Evolutionary conservation across 1,284 basidiomycete species (phyloP).

Genomic region (Trichosporon asahii): DNA sequence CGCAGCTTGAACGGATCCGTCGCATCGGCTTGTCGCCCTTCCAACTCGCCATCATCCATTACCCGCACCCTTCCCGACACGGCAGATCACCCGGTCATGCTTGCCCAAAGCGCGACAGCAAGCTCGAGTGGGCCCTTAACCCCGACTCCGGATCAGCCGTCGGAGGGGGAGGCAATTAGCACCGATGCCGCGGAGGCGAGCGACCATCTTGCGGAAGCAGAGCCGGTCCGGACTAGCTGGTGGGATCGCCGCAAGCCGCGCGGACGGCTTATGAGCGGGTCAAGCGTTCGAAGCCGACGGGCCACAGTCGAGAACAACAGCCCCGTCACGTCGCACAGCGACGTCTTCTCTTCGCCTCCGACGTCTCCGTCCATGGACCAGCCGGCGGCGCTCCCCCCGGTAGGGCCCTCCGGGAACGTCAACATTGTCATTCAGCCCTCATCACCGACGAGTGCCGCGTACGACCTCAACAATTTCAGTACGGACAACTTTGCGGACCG

Average conservation of each 20-base stretch:
- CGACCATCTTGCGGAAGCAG: conserved; percentile 3
- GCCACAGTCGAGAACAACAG: conserved; percentile 6
- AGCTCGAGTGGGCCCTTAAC: conserved; percentile 22
- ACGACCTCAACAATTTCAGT: conserved; percentile 56
- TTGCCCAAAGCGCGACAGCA: conserved; percentile 12
- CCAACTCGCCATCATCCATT: conserved; percentile 3
- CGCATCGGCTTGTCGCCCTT: conserved; percentile 8
- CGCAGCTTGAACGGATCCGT: conserved; percentile 7
- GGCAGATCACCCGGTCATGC: conserved; percentile 2
- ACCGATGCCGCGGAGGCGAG: neutral
- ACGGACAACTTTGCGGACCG: conserved; percentile 75
- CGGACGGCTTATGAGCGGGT: conserved; percentile 13
- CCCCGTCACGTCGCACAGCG: conserved; percentile 10
- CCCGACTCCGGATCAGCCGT: conserved; percentile 18
- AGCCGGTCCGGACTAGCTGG: conserved; percentile 11
- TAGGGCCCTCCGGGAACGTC: conserved; percentile 15
- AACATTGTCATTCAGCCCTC: conserved; percentile 25
- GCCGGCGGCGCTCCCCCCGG: neutral
- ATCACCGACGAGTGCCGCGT: conserved; percentile 18
- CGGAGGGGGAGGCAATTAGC: neutral
- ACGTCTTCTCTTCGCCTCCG: conserved; percentile 12
- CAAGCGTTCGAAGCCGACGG: conserved; percentile 7
- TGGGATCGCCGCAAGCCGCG: conserved; percentile 21
- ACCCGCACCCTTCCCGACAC: conserved; percentile 2
- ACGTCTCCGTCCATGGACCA: conserved; percentile 16